A percentile compares a stretch with the other conserved stretches of the same genome.
phyloP scores from a whole-genome alignment of 768 basidiomycete genomes.

The Thelephora aurantiotincta region DNA sequence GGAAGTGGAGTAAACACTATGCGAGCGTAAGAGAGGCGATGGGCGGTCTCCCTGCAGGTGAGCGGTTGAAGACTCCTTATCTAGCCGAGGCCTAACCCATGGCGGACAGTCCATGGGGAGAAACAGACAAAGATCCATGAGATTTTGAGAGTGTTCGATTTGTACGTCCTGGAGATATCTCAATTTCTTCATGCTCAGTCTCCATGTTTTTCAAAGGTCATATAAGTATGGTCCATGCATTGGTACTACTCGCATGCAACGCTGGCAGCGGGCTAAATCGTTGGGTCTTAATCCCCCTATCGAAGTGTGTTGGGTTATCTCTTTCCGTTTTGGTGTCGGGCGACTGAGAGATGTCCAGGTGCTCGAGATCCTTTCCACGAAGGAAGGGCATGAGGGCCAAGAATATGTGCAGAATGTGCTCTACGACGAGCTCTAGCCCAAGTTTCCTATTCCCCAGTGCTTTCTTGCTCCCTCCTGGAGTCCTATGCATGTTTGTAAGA shows the following conservation, averaged over 20 bases:
- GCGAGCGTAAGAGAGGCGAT: constrained; percentile 34
- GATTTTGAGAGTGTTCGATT: constrained; percentile 69
- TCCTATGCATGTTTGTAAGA: too few relatives aligned
- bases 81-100: neutral
- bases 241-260: constrained; percentile 66
- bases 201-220: constrained; percentile 26
- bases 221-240: constrained; percentile 74
- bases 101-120: constrained; percentile 51
- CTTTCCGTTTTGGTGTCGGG: neutral
- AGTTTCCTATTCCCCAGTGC: neutral
- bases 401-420: constrained; percentile 55
- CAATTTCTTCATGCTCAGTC: constrained; percentile 3
- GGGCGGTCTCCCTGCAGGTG: constrained; percentile 46
- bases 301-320: constrained; percentile 37
- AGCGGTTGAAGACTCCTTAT: constrained; percentile 15
- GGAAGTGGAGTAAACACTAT: constrained; percentile 38
- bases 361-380: constrained; percentile 59
- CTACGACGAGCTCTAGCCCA: constrained; percentile 21
- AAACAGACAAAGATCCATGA: constrained; percentile 49
- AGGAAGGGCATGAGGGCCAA: constrained; percentile 39
- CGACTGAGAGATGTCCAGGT: constrained; percentile 31
- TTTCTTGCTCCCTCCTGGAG: neutral
- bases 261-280: constrained; percentile 75
- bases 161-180: constrained; percentile 26
- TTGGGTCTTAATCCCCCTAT: constrained; percentile 69